phyloP scores from a whole-genome alignment of 345 rosid genomes.

The Brassica cretica region DNA sequence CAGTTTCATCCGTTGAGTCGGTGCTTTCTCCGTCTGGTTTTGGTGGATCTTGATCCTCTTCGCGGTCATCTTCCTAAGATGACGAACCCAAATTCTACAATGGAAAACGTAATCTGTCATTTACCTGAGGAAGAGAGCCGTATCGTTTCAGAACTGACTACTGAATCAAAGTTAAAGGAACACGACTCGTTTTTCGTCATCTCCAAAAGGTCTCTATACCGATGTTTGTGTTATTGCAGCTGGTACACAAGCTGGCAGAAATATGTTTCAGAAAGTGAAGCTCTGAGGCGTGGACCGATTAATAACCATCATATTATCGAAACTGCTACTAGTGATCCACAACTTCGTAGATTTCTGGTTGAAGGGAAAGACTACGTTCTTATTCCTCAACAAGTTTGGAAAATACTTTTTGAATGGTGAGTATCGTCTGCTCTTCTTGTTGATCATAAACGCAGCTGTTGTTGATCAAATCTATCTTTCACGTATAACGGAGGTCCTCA shows the following conservation, averaged over 20 bases:
- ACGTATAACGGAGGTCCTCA: constrained; percentile 92
- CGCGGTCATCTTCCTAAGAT: constrained; percentile 35
- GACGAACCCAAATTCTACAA: constrained; percentile 56
- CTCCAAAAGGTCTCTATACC: constrained; percentile 51
- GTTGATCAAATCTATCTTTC: not conserved
- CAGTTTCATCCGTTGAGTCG: not conserved
- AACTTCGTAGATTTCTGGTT: constrained; percentile 50
- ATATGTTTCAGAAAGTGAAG: constrained; percentile 54
- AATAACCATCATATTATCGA: constrained; percentile 71
- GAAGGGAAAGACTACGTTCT: constrained; percentile 78
- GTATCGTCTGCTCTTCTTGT: no score
- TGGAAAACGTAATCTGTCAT: constrained; percentile 62
- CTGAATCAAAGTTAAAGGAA: constrained; percentile 70
- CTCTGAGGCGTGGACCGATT: constrained; percentile 71
- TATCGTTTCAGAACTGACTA: constrained; percentile 54
- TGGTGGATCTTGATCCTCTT: constrained; percentile 22
- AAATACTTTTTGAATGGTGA: constrained; percentile 76
- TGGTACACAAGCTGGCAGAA: constrained; percentile 82
- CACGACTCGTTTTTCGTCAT: constrained; percentile 59
- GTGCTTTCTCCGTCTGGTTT: not conserved
- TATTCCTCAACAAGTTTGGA: constrained; percentile 83
- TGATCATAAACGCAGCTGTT: no score
- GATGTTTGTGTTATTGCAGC: constrained; percentile 43
- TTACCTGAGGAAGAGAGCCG: constrained; percentile 73
- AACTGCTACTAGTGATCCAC: constrained; percentile 47